A percentile compares a stretch with the other conserved stretches of the same genome.
Conservation (phyloP, 164 flowering plant genomes). For the Stephania cephalantha region DNA sequence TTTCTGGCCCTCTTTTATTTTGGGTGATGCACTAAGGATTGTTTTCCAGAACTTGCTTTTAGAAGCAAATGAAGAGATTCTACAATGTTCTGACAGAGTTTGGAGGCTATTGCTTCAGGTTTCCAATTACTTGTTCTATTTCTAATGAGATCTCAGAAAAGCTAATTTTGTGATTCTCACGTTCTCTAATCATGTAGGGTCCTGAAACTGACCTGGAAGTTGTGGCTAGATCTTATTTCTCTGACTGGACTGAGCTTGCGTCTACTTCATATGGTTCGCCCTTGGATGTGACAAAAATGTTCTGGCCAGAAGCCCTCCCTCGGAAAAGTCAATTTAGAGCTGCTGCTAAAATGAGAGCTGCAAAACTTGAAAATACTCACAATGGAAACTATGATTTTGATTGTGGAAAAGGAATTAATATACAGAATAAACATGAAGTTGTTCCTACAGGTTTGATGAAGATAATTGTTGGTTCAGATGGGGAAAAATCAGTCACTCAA, state of each 20-base stretch:
- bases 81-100: slow-evolving; percentile 84
- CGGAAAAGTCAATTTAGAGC: slow-evolving; percentile 85
- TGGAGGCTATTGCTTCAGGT: slow-evolving; percentile 95
- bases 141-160: not conserved
- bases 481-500: slow-evolving; percentile 77
- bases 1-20: slow-evolving; percentile 84
- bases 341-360: slow-evolving; percentile 97
- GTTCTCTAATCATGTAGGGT: slow-evolving; percentile 37
- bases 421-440: slow-evolving; percentile 55
- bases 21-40: slow-evolving; percentile 90
- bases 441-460: slow-evolving; percentile 37
- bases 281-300: slow-evolving; percentile 83
- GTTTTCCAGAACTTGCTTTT: slow-evolving; percentile 90
- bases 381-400: slow-evolving; percentile 29
- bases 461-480: slow-evolving; percentile 87
- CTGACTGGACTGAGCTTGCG: slow-evolving; percentile 84
- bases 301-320: slow-evolving; percentile 88
- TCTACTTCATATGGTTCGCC: slow-evolving; percentile 83
- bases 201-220: slow-evolving; percentile 63
- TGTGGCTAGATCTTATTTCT: slow-evolving; percentile 53
- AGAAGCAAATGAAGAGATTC: slow-evolving; percentile 76
- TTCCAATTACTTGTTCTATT: not conserved
- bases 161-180: slow-evolving; percentile 4
- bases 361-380: slow-evolving; percentile 51
- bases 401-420: slow-evolving; percentile 25